Conservation (phyloP, 495 filamentous ascomycete species). For the Tuber calosporum region DNA sequence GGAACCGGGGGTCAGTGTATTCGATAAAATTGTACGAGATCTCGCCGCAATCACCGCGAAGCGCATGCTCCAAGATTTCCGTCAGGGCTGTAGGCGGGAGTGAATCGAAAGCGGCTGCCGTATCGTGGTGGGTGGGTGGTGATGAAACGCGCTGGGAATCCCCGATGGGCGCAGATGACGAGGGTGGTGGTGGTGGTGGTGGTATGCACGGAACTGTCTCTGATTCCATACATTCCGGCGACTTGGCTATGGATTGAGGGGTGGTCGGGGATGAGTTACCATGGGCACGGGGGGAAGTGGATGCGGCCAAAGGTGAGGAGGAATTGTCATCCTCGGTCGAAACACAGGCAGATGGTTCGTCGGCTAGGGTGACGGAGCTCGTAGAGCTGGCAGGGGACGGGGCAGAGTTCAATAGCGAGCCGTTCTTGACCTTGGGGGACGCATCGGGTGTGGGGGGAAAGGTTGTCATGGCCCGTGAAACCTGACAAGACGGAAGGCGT, state of each 20-base stretch:
- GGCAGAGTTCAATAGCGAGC: slow-evolving; percentile 31
- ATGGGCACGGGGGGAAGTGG: neutral
- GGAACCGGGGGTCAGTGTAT: slow-evolving; percentile 25
- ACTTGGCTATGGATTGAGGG: neutral
- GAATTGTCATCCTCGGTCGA: slow-evolving; percentile 21
- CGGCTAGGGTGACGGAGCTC: slow-evolving; percentile 33
- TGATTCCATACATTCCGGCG: neutral
- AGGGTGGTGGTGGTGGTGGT: neutral
- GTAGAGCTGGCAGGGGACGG: slow-evolving; percentile 21
- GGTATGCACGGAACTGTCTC: neutral
- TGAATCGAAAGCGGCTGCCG: slow-evolving; percentile 21
- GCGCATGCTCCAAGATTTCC: slow-evolving; percentile 29
- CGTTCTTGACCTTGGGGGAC: slow-evolving; percentile 31
- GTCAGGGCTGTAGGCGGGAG: slow-evolving; percentile 22
- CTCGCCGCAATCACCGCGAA: slow-evolving; percentile 26
- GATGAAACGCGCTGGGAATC: slow-evolving; percentile 18
- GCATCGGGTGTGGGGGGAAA: slow-evolving; percentile 37
- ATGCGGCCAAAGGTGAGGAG: slow-evolving; percentile 2
- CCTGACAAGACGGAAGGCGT: neutral
- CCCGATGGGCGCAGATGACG: slow-evolving; percentile 1
- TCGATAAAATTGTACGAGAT: slow-evolving; percentile 22
- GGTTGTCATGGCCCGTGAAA: slow-evolving; percentile 23
- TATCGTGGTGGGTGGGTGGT: slow-evolving; percentile 19
- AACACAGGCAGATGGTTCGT: slow-evolving; percentile 26
- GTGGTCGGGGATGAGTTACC: neutral